Evolutionary conservation across 2,329 filamentous ascomycete species (phyloP).

Genomic region (Zelopaecilomyces penicillatus): DNA sequence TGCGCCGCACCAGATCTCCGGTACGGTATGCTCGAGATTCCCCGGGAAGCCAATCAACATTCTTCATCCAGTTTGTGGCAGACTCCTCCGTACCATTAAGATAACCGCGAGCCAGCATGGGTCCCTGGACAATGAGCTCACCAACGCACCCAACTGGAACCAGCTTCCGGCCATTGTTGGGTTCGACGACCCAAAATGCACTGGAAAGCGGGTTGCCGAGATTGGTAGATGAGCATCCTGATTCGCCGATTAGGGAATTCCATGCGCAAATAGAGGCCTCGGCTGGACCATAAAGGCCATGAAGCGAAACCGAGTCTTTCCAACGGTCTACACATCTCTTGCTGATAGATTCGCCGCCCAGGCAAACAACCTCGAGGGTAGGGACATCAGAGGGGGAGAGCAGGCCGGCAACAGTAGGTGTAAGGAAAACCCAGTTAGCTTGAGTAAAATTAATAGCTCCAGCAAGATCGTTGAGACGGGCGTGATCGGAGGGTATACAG

Average conservation of each 20-base stretch:
- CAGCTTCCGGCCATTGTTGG: constrained; percentile 11
- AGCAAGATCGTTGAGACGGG: constrained; percentile 6
- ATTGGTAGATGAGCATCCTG: neutral
- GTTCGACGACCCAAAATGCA: constrained; percentile 13
- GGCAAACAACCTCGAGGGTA: constrained; percentile 3
- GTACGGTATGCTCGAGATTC: constrained; percentile 4
- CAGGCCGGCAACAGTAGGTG: constrained; percentile 6
- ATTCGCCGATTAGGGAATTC: neutral
- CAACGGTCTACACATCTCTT: constrained; percentile 16
- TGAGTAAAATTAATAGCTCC: constrained; percentile 3
- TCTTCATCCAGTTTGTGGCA: constrained; percentile 8
- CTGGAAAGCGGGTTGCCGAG: constrained; percentile 1
- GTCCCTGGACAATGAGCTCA: constrained; percentile 16
- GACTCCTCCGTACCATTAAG: constrained; percentile 7
- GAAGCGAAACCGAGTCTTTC: constrained; percentile 4
- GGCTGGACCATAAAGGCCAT: constrained; percentile 19
- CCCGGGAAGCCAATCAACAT: constrained; percentile 7
- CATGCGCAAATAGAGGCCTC: constrained; percentile 2
- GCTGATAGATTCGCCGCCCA: constrained; percentile 18
- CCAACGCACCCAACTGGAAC: constrained; percentile 14
- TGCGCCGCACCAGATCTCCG: constrained; percentile 7
- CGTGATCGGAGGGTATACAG: constrained; percentile 5
- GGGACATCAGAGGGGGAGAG: neutral
- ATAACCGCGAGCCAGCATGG: constrained; percentile 5
- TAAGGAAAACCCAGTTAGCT: constrained; percentile 6